Evolutionary conservation across 371 early-diverging fungal genomes (phyloP).

Genomic region (Actinomortierella wolfii): DNA sequence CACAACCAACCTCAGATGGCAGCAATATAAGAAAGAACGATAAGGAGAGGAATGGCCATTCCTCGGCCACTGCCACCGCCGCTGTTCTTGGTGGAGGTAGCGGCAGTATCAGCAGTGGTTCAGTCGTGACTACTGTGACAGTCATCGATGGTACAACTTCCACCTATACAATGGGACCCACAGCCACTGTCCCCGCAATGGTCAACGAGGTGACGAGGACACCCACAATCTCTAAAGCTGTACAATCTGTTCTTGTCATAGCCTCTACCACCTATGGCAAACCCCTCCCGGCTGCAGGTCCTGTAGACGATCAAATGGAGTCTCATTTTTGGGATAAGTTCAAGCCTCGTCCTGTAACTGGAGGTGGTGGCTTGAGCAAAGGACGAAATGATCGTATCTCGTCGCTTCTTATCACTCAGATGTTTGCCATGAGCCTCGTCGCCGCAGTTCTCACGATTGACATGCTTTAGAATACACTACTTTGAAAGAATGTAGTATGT

Average conservation of each 20-base stretch:
- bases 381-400: no score
- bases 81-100: background rate
- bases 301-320: constrained; percentile 20
- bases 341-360: background rate
- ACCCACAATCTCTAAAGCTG: constrained; percentile 16
- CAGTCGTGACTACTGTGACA: constrained; percentile 22
- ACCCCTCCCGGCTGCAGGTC: constrained; percentile 31
- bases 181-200: background rate
- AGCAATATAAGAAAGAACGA: background rate
- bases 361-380: no score
- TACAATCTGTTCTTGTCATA: constrained; percentile 26
- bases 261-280: constrained; percentile 28
- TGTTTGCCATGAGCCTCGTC: no score
- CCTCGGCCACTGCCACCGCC: background rate
- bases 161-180: constrained; percentile 12
- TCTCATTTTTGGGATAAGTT: constrained; percentile 38
- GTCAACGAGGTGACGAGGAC: background rate
- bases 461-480: no score
- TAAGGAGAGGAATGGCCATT: background rate
- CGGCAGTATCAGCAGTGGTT: background rate
- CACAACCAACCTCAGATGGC: constrained; percentile 1
- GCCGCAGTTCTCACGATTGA: no score
- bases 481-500: no score
- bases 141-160: constrained; percentile 21
- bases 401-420: no score